A percentile compares a stretch with the other conserved stretches of the same genome.
Evolutionary conservation across 2,329 filamentous ascomycete species (phyloP).

Genomic region (Colletotrichum sp.): DNA sequence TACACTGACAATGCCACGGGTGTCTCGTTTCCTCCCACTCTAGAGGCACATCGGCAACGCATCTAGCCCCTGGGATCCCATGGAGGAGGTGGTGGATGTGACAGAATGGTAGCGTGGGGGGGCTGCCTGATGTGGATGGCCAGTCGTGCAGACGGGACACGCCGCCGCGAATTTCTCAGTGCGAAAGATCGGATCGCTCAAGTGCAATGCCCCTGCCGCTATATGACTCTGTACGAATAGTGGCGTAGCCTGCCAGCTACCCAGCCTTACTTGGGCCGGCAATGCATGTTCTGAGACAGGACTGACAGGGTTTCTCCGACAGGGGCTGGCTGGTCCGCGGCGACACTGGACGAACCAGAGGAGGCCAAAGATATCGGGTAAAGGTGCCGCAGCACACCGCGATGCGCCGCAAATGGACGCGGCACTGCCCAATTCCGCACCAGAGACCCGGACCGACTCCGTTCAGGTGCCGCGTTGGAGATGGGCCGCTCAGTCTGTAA

Average conservation of each 20-base stretch:
- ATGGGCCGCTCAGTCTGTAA: background rate
- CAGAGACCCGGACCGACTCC: background rate
- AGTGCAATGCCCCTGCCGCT: background rate
- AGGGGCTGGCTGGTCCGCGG: background rate
- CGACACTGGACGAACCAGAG: background rate
- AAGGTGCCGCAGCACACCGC: background rate
- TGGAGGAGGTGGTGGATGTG: background rate
- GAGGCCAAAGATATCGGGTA: background rate
- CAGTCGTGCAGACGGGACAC: background rate
- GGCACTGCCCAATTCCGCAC: background rate
- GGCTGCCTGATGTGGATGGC: background rate
- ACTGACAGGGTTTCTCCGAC: background rate
- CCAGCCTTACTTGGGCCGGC: background rate
- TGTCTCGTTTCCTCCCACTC: background rate
- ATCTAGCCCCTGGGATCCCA: background rate
- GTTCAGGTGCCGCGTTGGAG: background rate
- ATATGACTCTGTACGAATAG: background rate
- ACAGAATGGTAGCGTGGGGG: background rate
- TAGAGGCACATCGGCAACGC: background rate
- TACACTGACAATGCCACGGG: background rate
- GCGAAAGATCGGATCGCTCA: background rate
- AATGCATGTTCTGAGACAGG: slow-evolving; percentile 15
- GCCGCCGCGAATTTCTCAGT: background rate
- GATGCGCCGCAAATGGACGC: background rate
- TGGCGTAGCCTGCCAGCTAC: background rate